A percentile compares a stretch with the other conserved stretches of the same genome.
Evolutionary conservation across 495 filamentous ascomycete genomes (phyloP).

Genomic region (Pyrenula massariospora): DNA sequence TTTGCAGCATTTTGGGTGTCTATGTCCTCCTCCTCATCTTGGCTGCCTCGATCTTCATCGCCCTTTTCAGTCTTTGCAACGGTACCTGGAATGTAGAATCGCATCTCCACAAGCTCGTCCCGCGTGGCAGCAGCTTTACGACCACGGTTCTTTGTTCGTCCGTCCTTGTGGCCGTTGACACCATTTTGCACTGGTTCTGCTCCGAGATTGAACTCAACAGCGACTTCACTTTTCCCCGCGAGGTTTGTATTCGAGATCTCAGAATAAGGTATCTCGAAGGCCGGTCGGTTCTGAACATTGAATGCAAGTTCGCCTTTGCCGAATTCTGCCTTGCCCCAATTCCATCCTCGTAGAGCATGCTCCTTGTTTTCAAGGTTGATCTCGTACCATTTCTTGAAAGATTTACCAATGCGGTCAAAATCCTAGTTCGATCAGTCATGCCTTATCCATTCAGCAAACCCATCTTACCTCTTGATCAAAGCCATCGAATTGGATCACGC

Average conservation of each 20-base stretch:
- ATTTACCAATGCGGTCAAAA: conserved; percentile 74
- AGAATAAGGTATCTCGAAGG: conserved; percentile 94
- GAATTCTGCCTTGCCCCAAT: conserved; percentile 98
- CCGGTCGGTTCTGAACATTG: conserved; percentile 91
- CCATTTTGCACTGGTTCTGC: conserved; percentile 53
- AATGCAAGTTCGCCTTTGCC: conserved; percentile 89
- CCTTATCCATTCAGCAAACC: not conserved
- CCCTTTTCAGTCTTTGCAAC: conserved; percentile 73
- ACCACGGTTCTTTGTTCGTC: conserved; percentile 66
- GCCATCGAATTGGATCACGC: conserved; percentile 87
- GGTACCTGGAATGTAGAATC: conserved; percentile 94
- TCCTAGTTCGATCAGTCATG: conserved; percentile 40
- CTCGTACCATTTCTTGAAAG: conserved; percentile 95
- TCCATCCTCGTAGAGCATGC: conserved; percentile 94
- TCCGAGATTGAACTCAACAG: conserved; percentile 80
- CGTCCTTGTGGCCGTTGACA: conserved; percentile 57
- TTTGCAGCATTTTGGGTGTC: conserved; percentile 90
- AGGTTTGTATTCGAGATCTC: conserved; percentile 98
- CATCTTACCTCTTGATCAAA: conserved; percentile 76
- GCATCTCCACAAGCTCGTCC: conserved; percentile 95
- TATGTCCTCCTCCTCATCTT: conserved; percentile 57
- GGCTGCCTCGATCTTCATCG: conserved; percentile 57
- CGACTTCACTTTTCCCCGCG: conserved; percentile 94
- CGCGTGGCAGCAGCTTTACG: conserved; percentile 79
- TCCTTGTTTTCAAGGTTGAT: conserved; percentile 83